Evolutionary conservation across 768 basidiomycete species (phyloP).

Genomic region (Suillus variegatus): DNA sequence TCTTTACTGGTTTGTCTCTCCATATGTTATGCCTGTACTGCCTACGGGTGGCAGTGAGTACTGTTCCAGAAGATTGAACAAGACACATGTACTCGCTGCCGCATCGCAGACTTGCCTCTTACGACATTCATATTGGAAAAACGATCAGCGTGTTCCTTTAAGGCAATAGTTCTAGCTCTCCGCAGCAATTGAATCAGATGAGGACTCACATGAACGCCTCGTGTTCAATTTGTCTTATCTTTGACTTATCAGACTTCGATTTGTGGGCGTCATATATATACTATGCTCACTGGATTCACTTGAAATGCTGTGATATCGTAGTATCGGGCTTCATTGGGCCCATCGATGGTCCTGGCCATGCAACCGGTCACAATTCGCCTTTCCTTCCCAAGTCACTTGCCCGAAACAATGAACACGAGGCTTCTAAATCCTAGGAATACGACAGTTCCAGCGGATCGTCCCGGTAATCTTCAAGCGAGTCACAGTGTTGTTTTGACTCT

Average conservation of each 20-base stretch:
- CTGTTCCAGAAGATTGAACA: background rate
- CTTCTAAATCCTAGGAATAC: slow-evolving; percentile 2
- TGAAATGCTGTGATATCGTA: background rate
- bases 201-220: background rate
- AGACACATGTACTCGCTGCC: background rate
- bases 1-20: background rate
- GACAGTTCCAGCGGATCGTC: background rate
- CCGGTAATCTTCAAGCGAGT: background rate
- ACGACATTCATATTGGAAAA: background rate
- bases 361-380: background rate
- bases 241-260: background rate
- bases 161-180: background rate
- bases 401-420: background rate
- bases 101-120: background rate
- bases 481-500: too few species aligned
- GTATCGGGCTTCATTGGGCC: background rate
- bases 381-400: background rate
- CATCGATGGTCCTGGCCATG: background rate
- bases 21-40: background rate
- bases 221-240: background rate
- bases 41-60: background rate
- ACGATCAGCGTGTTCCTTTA: background rate
- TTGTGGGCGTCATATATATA: too few species aligned
- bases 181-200: background rate
- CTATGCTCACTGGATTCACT: background rate